Base-by-base conservation (phyloP, 1,139 yeast species). In the Debaryomyces sp. region DNA sequence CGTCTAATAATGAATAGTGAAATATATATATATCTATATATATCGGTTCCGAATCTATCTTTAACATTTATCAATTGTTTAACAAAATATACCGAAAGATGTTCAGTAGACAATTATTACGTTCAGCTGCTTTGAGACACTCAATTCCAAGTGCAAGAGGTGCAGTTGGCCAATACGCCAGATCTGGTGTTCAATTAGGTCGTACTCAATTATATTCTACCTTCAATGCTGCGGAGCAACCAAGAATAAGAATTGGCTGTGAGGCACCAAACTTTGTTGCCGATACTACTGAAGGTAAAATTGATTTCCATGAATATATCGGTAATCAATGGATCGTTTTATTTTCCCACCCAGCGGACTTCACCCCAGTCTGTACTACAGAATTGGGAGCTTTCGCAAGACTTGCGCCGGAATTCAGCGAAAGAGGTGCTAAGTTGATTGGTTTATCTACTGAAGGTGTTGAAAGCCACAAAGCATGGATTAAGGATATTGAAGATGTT, bases 341-440 rank as follows among this genome's bases (percentile, higher is more conserved):
- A 62, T 90, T 90, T 71, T 88, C 96, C 22, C 97, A 90, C 68
- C 97, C 97, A 48, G 96, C 90, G 43, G 97, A 90, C 69, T 89
- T 88, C 77, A 90, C 97, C 15, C 97, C 97, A 36, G 96, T 90
- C 45, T 90, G 97, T 73, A 90, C 97, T 59, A 90, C 97, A 47
- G 97, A 90, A 75, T 80, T 90, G 61, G 96, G 97, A 54, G 96
- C 96, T 13, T 90, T 90, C 62, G 89, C 97, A 54, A 80, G 82
- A 63, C 79, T 89, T 68, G 85, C 87, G 73, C 90, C 89, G 32
- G 96, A 89, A 67, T 90, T 90, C 63, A 82, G 81, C 61, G 79
- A 84, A 70, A 84, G 96, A 70, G 82, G 84, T 64, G 87, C 88
- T 60, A 89, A 90, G 76, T 78, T 90, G 68, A 85, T 90, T 65